A percentile compares a stretch with the other conserved stretches of the same genome.
Conservation (phyloP, 1,284 basidiomycete genomes). For the Boletus smithii region DNA sequence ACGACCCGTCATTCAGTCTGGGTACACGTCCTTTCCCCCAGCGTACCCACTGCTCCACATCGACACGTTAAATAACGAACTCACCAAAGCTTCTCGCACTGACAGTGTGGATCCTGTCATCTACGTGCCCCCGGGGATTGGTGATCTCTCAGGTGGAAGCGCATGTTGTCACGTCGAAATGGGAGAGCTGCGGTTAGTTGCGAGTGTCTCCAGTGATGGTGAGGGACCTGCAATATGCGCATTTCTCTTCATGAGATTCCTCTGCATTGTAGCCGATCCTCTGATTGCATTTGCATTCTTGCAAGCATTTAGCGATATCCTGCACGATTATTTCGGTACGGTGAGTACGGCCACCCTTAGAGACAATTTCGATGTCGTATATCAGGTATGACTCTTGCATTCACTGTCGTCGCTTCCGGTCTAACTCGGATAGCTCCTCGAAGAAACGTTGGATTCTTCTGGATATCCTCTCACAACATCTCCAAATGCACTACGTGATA, state of each 20-base stretch:
- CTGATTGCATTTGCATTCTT: constrained; percentile 88
- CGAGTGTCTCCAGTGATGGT: constrained; percentile 81
- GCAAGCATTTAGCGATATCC: constrained; percentile 77
- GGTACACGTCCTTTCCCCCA: constrained; percentile 76
- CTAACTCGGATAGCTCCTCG: constrained; percentile 65
- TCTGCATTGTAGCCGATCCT: constrained; percentile 67
- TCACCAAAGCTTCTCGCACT: constrained; percentile 51
- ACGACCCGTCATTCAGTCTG: constrained; percentile 87
- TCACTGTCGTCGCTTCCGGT: background rate
- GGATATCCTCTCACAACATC: constrained; percentile 95
- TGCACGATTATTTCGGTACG: constrained; percentile 79
- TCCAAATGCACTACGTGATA: constrained; percentile 86
- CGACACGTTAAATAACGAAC: constrained; percentile 77
- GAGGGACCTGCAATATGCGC: constrained; percentile 27
- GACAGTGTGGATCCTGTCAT: constrained; percentile 69
- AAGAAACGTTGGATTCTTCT: constrained; percentile 90
- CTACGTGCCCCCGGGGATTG: constrained; percentile 52
- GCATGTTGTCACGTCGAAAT: constrained; percentile 80
- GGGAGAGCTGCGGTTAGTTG: constrained; percentile 75
- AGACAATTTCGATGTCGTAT: constrained; percentile 95
- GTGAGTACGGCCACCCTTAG: constrained; percentile 67
- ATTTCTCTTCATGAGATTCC: background rate
- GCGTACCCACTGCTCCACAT: constrained; percentile 85
- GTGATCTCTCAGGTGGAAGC: constrained; percentile 46
- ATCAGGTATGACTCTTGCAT: constrained; percentile 58